Evolutionary conservation across 2,329 filamentous ascomycete species (phyloP).

Genomic region (Apiospora arundinis): DNA sequence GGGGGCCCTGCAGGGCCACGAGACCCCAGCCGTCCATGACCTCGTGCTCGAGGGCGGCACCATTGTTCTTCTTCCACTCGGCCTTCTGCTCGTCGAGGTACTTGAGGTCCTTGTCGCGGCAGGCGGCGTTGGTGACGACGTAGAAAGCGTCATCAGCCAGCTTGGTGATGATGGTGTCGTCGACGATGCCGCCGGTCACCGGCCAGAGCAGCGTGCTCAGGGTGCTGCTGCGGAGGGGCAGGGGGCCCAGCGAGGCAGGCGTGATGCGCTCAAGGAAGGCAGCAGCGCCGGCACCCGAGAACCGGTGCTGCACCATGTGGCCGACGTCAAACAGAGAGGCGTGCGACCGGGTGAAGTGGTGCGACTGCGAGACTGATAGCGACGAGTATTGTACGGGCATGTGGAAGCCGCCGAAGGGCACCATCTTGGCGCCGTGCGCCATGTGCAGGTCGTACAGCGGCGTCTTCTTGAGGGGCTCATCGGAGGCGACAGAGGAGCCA

Average conservation of each 20-base stretch:
- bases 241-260: slow-evolving; percentile 71
- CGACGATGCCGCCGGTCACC: slow-evolving; percentile 86
- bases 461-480: slow-evolving; percentile 61
- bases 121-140: slow-evolving; percentile 94
- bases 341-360: slow-evolving; percentile 86
- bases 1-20: slow-evolving; percentile 87
- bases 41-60: slow-evolving; percentile 68
- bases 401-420: slow-evolving; percentile 89
- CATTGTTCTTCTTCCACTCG: slow-evolving; percentile 58
- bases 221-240: slow-evolving; percentile 74
- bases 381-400: slow-evolving; percentile 92
- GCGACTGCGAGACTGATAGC: slow-evolving; percentile 80
- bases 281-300: slow-evolving; percentile 80
- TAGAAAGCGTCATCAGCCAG: slow-evolving; percentile 81
- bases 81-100: slow-evolving; percentile 77
- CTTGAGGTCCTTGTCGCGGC: slow-evolving; percentile 83
- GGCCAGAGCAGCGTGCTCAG: slow-evolving; percentile 85
- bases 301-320: slow-evolving; percentile 93
- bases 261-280: slow-evolving; percentile 86
- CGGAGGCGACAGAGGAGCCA: slow-evolving; percentile 7
- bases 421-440: slow-evolving; percentile 85
- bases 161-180: slow-evolving; percentile 90
- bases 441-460: slow-evolving; percentile 82
- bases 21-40: slow-evolving; percentile 77
- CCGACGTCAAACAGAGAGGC: slow-evolving; percentile 94